Conservation (phyloP, 371 early-diverging fungal genomes). For the Aphelidium insulamus region DNA sequence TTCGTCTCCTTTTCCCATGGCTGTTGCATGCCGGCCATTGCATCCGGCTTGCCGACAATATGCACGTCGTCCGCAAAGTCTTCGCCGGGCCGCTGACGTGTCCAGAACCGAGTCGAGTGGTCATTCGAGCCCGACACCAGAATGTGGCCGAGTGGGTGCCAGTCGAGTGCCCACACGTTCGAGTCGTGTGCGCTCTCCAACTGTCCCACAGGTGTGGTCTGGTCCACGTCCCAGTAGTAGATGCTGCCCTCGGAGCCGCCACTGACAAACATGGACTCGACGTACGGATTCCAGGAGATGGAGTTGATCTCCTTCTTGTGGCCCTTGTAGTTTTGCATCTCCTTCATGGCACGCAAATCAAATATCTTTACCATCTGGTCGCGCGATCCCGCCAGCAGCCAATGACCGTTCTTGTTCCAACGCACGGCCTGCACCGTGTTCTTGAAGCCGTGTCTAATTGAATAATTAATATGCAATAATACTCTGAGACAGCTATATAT, state of each 20-base stretch:
- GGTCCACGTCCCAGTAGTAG: conserved; percentile 74
- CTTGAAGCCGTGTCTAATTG: conserved; percentile 79
- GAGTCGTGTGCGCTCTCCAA: conserved; percentile 84
- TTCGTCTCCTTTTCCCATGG: no score
- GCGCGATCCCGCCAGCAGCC: conserved; percentile 83
- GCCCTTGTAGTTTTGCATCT: conserved; percentile 72
- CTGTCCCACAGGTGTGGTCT: conserved; percentile 34
- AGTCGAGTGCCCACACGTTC: conserved; percentile 95
- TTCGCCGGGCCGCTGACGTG: conserved; percentile 84
- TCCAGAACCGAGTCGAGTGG: conserved; percentile 96
- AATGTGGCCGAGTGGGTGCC: conserved; percentile 97
- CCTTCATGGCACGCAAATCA: conserved; percentile 91
- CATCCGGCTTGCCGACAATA: no score
- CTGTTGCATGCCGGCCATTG: no score
- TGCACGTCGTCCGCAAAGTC: no score
- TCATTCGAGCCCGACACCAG: conserved; percentile 95
- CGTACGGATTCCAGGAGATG: conserved; percentile 89
- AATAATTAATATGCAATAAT: no score
- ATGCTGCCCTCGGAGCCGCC: conserved; percentile 91
- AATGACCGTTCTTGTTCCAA: conserved; percentile 96
- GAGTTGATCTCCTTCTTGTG: conserved; percentile 90
- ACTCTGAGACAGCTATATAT: neutral
- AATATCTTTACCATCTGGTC: conserved; percentile 91
- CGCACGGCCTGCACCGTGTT: conserved; percentile 78
- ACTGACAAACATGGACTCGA: conserved; percentile 74